Percentiles rank a stretch among this genome's conserved stretches.
These are phyloP conservation scores for Telopea speciosissima DNA, from an alignment of 177 flowering plant species.

Conservation along the genomic window DNA sequence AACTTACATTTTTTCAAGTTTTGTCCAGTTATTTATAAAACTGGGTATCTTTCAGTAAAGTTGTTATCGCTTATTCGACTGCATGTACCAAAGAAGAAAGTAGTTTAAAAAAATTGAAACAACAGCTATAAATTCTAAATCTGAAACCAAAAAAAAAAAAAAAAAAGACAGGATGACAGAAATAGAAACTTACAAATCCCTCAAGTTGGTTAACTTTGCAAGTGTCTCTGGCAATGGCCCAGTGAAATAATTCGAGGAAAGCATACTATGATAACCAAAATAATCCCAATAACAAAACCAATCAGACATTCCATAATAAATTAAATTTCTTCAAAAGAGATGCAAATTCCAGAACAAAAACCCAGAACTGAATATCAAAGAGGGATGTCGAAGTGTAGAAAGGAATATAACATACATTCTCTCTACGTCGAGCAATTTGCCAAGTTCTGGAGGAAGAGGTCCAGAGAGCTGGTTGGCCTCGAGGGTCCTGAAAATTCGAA, in stretches of 20 bases:
- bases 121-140: not conserved
- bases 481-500: constrained; percentile 27
- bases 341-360: not conserved
- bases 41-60: constrained; percentile 26
- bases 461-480: constrained; percentile 48
- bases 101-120: not conserved
- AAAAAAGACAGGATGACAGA: not conserved
- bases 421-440: constrained; percentile 30
- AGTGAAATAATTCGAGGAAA: constrained; percentile 26
- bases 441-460: constrained; percentile 41
- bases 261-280: constrained; percentile 8
- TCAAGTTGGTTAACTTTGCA: constrained; percentile 19
- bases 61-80: constrained; percentile 30
- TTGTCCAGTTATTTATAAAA: constrained; percentile 24
- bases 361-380: not conserved
- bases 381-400: not conserved
- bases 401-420: constrained; percentile 26
- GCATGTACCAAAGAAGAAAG: constrained; percentile 5
- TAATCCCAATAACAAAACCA: too few species aligned
- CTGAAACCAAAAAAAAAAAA: not conserved
- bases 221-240: constrained; percentile 23
- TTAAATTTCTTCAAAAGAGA: not conserved
- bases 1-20: constrained; percentile 22
- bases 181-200: constrained; percentile 19
- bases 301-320: too few species aligned